Base-by-base conservation (phyloP, 2,329 filamentous ascomycete species). In the Thielaviopsis cerberus region DNA sequence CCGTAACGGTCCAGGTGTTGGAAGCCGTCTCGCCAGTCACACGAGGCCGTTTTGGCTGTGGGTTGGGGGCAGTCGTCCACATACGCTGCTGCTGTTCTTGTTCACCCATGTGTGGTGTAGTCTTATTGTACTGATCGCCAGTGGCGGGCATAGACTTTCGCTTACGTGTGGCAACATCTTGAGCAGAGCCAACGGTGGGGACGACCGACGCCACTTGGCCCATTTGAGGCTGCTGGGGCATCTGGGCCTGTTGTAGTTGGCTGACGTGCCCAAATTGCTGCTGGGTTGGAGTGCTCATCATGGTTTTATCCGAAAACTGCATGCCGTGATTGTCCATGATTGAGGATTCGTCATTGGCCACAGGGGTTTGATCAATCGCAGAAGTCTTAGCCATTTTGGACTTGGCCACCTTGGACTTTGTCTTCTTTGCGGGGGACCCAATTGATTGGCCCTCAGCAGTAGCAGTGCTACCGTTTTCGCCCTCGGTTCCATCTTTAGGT, bases 401-500 rank as follows among this genome's bases (percentile, higher is more conserved):
- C 62, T 64, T 51, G 61, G 34, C 64, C 62, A 22, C 53, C 22
- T 62, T 61, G 17, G 51, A 48, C 23, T 41, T 51, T 17, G 48
- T 53, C 13, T 58, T 34, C 37, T 57, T 34, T 2, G 45, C 27
- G 3, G 52, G 34, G 7, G 59, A 60, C 13, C 57, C 58, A 22
- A 57, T 13, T 5, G 24, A 26, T n/a, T 53, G 53, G 48, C 48
- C 25, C 8, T 51, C 57, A 8, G n/a, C 41, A 30, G 57, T 57
- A 15, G 52, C 34, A 34, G 26, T 25, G 13, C 27, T 59, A 30
- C 61, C 57, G 1, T 55, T 53, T 51, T 54, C 51, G 20, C 59
- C 62, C 23, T 56, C 57, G 24, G 27, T 22, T 3, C 55, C 62
- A 7, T 66, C 62, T 58, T 69, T 74, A 17, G 67, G 65, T 27